Base-by-base conservation (phyloP, 208 protist genomes). In the Spongospora subterranea region DNA sequence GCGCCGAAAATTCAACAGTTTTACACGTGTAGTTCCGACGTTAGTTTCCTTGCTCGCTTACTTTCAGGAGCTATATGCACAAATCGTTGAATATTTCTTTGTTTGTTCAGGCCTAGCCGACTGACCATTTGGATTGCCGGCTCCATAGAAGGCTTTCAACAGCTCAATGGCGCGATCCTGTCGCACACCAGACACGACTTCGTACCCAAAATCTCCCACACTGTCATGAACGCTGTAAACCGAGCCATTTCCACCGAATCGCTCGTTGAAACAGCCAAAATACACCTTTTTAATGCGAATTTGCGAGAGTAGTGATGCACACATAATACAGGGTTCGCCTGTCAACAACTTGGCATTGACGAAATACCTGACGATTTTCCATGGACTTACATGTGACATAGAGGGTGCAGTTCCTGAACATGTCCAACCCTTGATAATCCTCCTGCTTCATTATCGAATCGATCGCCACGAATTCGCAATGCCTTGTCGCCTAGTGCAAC, bases 261-360 rank as follows among this genome's bases (percentile, higher is more conserved):
- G 71, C 60, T 93, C 90, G 45, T 95, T 95, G 0, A 45, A 46
- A 45, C 92, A 93, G 17, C 90, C 93, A 91, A 91, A 95, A 20
- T 93, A 65, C 88, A 95, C 91, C 38, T 45, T 41, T 39, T 11
- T 38, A 1, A 95, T 65, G n/a, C 77, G 77, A 0, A 94, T 35
- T 35, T 91, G 38, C 45, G 64, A 39, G 13, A 95, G 77, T 0
- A 93, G 91, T 24, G 64, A 90, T 0, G 94, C 93, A 88, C 94
- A 95, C 94, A 95, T 95, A 17, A 94, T 94, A 82, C 94, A 95
- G 6, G 94, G 94, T 46, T 95, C 94, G 64, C 90, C 65, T 60
- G 24, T 6, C 13, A 60, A 60, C 6, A 60, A 60, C n/a, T n/a
- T n/a, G n/a, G n/a, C n/a, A n/a, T n/a, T n/a, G n/a, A n/a, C n/a